These are phyloP conservation scores for Pseudogymnoascus sp. DNA, from an alignment of 2,329 filamentous ascomycete species.

Conservation along the genomic window DNA sequence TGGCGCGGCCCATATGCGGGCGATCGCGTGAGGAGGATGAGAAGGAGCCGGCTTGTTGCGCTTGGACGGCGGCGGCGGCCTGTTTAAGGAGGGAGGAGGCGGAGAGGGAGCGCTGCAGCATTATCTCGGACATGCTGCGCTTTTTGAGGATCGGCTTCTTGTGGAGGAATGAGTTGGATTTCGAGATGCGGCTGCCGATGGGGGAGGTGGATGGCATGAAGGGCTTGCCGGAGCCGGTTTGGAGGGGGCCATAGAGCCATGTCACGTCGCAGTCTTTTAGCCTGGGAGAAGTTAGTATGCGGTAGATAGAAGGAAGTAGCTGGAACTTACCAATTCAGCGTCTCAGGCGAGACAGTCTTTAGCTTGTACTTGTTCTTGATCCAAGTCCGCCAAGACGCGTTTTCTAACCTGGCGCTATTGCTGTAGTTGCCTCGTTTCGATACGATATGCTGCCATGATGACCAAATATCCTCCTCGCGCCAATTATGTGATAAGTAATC, in stretches of 20 bases:
- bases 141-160: slow-evolving; percentile 85
- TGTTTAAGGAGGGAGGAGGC: slow-evolving; percentile 78
- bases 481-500: slow-evolving; percentile 96
- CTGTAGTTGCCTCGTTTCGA: slow-evolving; percentile 70
- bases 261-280: slow-evolving; percentile 95
- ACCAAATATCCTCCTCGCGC: slow-evolving; percentile 96
- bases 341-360: slow-evolving; percentile 82
- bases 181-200: slow-evolving; percentile 46
- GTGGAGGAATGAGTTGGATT: slow-evolving; percentile 50
- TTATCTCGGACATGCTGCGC: slow-evolving; percentile 89
- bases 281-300: slow-evolving; percentile 45
- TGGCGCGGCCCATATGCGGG: slow-evolving; percentile 52
- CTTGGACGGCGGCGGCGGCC: slow-evolving; percentile 35
- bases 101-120: slow-evolving; percentile 82
- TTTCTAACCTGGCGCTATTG: slow-evolving; percentile 78
- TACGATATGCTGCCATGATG: slow-evolving; percentile 90
- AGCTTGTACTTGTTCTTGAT: slow-evolving; percentile 84
- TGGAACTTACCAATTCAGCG: slow-evolving; percentile 73
- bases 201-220: slow-evolving; percentile 37
- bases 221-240: slow-evolving; percentile 56
- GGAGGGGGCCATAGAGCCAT: slow-evolving; percentile 91
- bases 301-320: background rate
- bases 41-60: slow-evolving; percentile 40
- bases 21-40: slow-evolving; percentile 8
- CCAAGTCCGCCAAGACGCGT: slow-evolving; percentile 97